These are phyloP conservation scores for Ambrosiella cleistominuta DNA, from an alignment of 2,329 filamentous ascomycete genomes.

Conservation along the genomic window DNA sequence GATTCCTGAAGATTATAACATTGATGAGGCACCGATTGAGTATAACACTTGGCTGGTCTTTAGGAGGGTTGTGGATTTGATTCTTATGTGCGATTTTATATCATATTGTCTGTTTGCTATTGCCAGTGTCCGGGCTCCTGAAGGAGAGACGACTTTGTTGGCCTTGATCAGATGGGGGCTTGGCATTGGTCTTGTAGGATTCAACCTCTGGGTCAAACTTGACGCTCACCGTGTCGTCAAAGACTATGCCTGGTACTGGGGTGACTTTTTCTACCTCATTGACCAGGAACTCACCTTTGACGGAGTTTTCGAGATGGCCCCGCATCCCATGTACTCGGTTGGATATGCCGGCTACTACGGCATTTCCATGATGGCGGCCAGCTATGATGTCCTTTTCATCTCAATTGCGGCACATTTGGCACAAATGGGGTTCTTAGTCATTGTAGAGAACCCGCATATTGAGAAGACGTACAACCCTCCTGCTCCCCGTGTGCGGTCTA, in stretches of 20 bases:
- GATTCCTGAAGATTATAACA: slow-evolving; percentile 82
- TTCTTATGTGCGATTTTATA: slow-evolving; percentile 96
- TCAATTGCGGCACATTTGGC: slow-evolving; percentile 87
- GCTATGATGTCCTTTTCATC: slow-evolving; percentile 93
- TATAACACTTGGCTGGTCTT: slow-evolving; percentile 99
- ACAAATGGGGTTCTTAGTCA: slow-evolving; percentile 79
- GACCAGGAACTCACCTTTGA: slow-evolving; percentile 97
- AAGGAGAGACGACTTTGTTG: slow-evolving; percentile 51
- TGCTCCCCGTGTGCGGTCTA: slow-evolving; percentile 45
- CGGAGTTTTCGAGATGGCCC: slow-evolving; percentile 96
- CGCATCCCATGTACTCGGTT: slow-evolving; percentile 97
- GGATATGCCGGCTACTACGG: slow-evolving; percentile 97
- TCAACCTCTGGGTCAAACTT: slow-evolving; percentile 97
- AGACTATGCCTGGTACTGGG: slow-evolving; percentile 99
- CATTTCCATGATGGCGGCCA: slow-evolving; percentile 94
- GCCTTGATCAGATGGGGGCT: slow-evolving; percentile 58
- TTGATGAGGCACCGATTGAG: slow-evolving; percentile 83
- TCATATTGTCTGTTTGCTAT: slow-evolving; percentile 94
- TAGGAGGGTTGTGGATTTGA: slow-evolving; percentile 84
- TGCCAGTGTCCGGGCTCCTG: slow-evolving; percentile 62
- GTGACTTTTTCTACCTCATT: slow-evolving; percentile 96
- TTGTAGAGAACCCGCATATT: slow-evolving; percentile 94
- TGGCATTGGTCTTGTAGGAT: slow-evolving; percentile 64
- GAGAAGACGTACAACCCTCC: slow-evolving; percentile 94
- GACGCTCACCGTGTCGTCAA: slow-evolving; percentile 96